Conservation (phyloP, 345 rosid species). For the Hypericum androsaemum region DNA sequence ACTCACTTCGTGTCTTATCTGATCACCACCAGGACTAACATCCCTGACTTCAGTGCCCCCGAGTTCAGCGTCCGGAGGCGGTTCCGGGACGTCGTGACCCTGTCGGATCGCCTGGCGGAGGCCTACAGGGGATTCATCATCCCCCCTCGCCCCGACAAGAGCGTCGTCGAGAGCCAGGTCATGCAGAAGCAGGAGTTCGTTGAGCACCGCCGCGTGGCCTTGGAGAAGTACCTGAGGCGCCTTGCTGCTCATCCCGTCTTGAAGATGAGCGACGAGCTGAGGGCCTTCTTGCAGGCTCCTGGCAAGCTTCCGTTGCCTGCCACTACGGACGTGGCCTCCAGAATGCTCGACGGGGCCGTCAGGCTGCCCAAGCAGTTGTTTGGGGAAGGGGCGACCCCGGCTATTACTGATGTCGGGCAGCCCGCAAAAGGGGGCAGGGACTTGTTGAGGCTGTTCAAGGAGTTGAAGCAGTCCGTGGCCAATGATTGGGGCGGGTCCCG, state of each 20-base stretch:
- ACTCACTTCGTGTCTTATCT: conserved; percentile 59
- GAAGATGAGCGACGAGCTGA: conserved; percentile 71
- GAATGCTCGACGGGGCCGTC: conserved; percentile 90
- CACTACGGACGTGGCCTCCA: conserved; percentile 75
- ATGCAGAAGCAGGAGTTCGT: conserved; percentile 98
- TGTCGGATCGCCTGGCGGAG: conserved; percentile 76
- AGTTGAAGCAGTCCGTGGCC: conserved; percentile 74
- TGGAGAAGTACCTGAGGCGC: conserved; percentile 78
- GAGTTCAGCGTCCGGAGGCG: conserved; percentile 78
- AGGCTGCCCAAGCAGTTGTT: conserved; percentile 80
- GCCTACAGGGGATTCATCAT: conserved; percentile 74
- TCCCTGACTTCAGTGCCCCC: conserved; percentile 47
- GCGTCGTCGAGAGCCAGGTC: conserved; percentile 85
- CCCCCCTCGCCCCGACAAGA: conserved; percentile 92
- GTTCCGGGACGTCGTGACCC: conserved; percentile 70
- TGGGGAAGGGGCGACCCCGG: conserved; percentile 53
- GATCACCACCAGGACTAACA: conserved; percentile 75
- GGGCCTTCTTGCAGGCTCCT: conserved; percentile 64
- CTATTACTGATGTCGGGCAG: conserved; percentile 72
- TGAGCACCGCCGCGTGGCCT: conserved; percentile 78
- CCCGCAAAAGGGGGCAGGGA: conserved; percentile 89
- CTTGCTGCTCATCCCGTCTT: conserved; percentile 67
- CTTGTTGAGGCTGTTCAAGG: conserved; percentile 77
- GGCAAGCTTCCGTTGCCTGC: conserved; percentile 60
- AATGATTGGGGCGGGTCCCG: conserved; percentile 82